Conservation (phyloP, 768 basidiomycete species). For the Russula emetica region DNA sequence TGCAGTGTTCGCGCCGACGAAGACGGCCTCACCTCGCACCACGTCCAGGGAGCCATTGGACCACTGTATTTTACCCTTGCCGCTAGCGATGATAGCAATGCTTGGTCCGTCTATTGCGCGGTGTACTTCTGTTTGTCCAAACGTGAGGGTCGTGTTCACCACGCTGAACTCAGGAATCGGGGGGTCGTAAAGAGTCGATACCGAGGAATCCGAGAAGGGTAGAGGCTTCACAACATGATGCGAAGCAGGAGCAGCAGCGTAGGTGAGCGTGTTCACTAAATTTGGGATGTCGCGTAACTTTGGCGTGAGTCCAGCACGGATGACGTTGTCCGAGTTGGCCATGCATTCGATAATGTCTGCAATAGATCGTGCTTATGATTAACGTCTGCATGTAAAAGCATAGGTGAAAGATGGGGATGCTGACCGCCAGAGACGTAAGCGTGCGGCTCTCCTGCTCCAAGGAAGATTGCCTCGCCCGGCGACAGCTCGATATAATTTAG, state of each 20-base stretch:
- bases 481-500: constrained; percentile 79
- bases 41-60: constrained; percentile 39
- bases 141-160: constrained; percentile 51
- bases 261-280: constrained; percentile 82
- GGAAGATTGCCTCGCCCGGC: constrained; percentile 87
- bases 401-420: constrained; percentile 29
- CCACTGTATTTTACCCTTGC: constrained; percentile 57
- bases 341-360: constrained; percentile 98
- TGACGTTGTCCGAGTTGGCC: constrained; percentile 99
- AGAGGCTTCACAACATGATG: constrained; percentile 67
- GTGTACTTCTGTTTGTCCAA: constrained; percentile 50
- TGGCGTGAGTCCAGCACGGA: constrained; percentile 95
- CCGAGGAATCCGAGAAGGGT: constrained; percentile 37
- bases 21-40: constrained; percentile 68
- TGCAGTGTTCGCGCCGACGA: constrained; percentile 68
- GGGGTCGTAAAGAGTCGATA: constrained; percentile 73
- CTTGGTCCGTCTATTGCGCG: constrained; percentile 75
- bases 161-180: constrained; percentile 94
- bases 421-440: constrained; percentile 91
- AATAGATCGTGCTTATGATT: background rate
- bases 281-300: constrained; percentile 94
- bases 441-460: constrained; percentile 95
- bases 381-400: background rate
- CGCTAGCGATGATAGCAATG: constrained; percentile 71
- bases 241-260: constrained; percentile 61